Percentiles rank a stretch among this genome's conserved stretches.
These are phyloP conservation scores for Exidia glandulosa DNA, from an alignment of 768 basidiomycete genomes.

Conservation along the genomic window DNA sequence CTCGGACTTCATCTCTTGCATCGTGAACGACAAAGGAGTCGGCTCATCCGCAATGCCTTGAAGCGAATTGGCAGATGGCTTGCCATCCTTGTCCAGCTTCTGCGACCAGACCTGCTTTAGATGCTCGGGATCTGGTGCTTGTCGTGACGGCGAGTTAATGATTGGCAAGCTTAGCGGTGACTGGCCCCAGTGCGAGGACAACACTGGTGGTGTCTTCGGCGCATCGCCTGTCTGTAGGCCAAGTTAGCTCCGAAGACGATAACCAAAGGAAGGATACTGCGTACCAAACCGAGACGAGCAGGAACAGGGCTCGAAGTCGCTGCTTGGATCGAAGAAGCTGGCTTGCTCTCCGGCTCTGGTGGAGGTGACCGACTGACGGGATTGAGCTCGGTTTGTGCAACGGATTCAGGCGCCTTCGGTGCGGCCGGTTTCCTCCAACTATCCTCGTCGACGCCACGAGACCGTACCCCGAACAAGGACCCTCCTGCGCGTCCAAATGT, in stretches of 20 bases:
- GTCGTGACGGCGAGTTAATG: slow-evolving; percentile 59
- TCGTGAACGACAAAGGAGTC: slow-evolving; percentile 63
- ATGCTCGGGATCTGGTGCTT: slow-evolving; percentile 65
- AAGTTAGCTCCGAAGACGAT: not conserved
- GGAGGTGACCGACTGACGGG: slow-evolving; percentile 60
- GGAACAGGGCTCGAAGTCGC: not conserved
- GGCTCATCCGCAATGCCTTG: slow-evolving; percentile 79
- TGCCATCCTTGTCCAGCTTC: slow-evolving; percentile 55
- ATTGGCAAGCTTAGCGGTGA: slow-evolving; percentile 41
- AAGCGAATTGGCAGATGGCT: slow-evolving; percentile 64
- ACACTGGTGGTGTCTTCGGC: not conserved
- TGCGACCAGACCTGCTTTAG: slow-evolving; percentile 80
- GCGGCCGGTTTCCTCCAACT: slow-evolving; percentile 1
- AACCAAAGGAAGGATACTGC: not conserved
- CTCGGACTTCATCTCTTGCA: slow-evolving; percentile 81
- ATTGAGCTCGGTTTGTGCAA: slow-evolving; percentile 24
- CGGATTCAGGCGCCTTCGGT: not conserved
- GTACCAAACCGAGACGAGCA: not conserved
- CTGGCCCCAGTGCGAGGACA: slow-evolving; percentile 13
- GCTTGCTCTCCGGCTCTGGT: slow-evolving; percentile 29
- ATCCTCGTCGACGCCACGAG: slow-evolving; percentile 1
- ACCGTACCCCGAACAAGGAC: not conserved
- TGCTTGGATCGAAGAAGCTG: not conserved
- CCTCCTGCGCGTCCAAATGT: not conserved
- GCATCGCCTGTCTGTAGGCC: no score